Percentiles rank a stretch among this genome's conserved stretches.
Evolutionary conservation across 805 yeast species (phyloP).

Genomic region (Lipomyces yamadae): DNA sequence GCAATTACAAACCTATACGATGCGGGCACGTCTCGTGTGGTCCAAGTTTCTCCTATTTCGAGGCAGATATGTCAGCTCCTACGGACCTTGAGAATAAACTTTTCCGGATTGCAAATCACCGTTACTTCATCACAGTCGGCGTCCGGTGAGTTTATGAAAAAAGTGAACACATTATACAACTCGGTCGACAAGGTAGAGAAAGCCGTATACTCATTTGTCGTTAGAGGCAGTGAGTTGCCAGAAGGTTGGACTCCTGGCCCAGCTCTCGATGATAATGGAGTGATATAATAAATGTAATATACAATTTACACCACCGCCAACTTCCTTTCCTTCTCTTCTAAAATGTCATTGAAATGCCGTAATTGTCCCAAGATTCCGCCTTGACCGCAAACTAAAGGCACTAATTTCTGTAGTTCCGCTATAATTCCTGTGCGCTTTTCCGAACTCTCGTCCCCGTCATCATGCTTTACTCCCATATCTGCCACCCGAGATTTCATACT

Average conservation of each 20-base stretch:
- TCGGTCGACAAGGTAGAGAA: constrained; percentile 39
- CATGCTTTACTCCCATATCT: neutral
- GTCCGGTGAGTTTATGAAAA: constrained; percentile 30
- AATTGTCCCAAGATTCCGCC: constrained; percentile 27
- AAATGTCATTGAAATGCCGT: constrained; percentile 20
- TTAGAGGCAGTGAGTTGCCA: constrained; percentile 27
- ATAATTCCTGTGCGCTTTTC: constrained; percentile 11
- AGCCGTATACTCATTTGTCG: constrained; percentile 32
- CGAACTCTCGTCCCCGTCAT: neutral
- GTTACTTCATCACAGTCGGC: neutral
- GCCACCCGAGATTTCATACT: constrained; percentile 21
- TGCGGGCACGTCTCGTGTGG: neutral
- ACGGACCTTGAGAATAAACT: constrained; percentile 25
- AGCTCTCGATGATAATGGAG: neutral
- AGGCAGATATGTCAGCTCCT: constrained; percentile 27
- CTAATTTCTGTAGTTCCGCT: constrained; percentile 29
- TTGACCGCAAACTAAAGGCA: constrained; percentile 28
- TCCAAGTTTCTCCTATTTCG: constrained; percentile 22
- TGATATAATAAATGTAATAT: neutral
- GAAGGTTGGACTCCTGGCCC: constrained; percentile 18
- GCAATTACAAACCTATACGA: constrained; percentile 44
- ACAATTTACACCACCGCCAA: neutral
- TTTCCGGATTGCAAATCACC: constrained; percentile 17
- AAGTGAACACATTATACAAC: constrained; percentile 30
- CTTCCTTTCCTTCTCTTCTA: constrained; percentile 17